Conservation (phyloP, 352 stramenopile species). For the Phytophthora megakarya region DNA sequence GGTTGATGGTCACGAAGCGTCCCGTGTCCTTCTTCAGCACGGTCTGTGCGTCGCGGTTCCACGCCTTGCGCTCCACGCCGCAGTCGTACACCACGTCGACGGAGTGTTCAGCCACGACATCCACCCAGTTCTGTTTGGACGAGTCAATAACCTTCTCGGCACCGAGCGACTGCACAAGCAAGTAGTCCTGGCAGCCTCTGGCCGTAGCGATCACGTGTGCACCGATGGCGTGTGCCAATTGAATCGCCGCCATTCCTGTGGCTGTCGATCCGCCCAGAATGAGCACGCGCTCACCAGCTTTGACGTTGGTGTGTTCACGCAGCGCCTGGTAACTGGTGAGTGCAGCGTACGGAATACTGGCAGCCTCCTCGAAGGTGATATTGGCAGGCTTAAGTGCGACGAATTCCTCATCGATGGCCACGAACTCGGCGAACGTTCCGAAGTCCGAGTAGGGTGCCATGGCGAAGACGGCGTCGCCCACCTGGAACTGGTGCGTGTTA, state of each 20-base stretch:
- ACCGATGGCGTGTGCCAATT: conserved; percentile 60
- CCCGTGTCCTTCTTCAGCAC: conserved; percentile 38
- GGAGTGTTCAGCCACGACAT: conserved; percentile 41
- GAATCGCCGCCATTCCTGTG: conserved; percentile 62
- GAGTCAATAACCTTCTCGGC: conserved; percentile 64
- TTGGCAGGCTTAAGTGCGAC: conserved; percentile 55
- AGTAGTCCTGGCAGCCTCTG: conserved; percentile 60
- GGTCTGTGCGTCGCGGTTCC: conserved; percentile 34
- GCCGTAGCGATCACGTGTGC: conserved; percentile 62
- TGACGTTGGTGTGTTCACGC: conserved; percentile 33
- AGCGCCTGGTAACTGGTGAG: conserved; percentile 68
- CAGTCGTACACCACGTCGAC: conserved; percentile 49
- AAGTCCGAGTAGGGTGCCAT: conserved; percentile 38
- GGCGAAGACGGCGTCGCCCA: conserved; percentile 72
- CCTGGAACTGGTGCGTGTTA: conserved; percentile 47
- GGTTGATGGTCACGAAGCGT: conserved; percentile 34
- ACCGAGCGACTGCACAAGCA: conserved; percentile 51
- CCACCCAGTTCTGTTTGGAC: conserved; percentile 43
- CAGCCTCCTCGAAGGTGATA: conserved; percentile 59
- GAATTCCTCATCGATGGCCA: conserved; percentile 42
- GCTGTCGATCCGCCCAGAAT: conserved; percentile 67
- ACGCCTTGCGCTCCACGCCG: conserved; percentile 35
- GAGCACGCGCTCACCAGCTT: conserved; percentile 42
- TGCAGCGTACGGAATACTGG: conserved; percentile 52
- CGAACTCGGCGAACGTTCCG: conserved; percentile 64